These are phyloP conservation scores for Kwoniella bestiolae DNA, from an alignment of 768 basidiomycete species.

Conservation along the genomic window DNA sequence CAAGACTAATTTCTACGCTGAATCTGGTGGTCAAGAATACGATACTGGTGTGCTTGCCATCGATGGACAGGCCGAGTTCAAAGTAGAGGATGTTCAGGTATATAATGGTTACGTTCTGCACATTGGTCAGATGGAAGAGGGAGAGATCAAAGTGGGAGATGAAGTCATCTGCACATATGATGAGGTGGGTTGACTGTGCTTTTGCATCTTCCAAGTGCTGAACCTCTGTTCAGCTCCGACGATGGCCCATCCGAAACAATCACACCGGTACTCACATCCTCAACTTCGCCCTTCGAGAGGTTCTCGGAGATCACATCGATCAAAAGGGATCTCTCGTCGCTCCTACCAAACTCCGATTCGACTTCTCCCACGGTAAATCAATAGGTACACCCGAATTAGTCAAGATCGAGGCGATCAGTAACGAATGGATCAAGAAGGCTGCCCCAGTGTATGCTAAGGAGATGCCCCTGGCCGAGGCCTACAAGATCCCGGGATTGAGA, in stretches of 20 bases:
- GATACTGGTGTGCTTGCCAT: constrained; percentile 95
- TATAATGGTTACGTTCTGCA: constrained; percentile 97
- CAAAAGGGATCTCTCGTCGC: constrained; percentile 98
- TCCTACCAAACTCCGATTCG: constrained; percentile 92
- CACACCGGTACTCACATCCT: constrained; percentile 99
- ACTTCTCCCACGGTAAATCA: constrained; percentile 94
- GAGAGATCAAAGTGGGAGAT: constrained; percentile 74
- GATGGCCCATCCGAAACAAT: constrained; percentile 95
- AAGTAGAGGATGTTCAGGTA: constrained; percentile 88
- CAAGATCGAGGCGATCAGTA: constrained; percentile 80
- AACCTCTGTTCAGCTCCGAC: constrained; percentile 67
- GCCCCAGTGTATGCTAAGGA: constrained; percentile 89
- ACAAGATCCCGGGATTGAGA: constrained; percentile 87
- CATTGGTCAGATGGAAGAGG: constrained; percentile 87
- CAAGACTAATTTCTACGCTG: constrained; percentile 94
- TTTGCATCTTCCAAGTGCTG: neutral
- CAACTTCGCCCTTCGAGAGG: constrained; percentile 88
- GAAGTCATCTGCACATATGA: constrained; percentile 89
- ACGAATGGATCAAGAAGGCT: constrained; percentile 88
- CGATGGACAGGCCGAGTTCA: constrained; percentile 87
- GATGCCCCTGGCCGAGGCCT: constrained; percentile 73
- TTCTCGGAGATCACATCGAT: constrained; percentile 95
- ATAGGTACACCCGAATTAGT: constrained; percentile 75
- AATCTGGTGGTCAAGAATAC: constrained; percentile 94
- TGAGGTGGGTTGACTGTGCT: constrained; percentile 65